Evolutionary conservation across 2,329 filamentous ascomycete genomes (phyloP).

Genomic region (Calonectria henricotiae): DNA sequence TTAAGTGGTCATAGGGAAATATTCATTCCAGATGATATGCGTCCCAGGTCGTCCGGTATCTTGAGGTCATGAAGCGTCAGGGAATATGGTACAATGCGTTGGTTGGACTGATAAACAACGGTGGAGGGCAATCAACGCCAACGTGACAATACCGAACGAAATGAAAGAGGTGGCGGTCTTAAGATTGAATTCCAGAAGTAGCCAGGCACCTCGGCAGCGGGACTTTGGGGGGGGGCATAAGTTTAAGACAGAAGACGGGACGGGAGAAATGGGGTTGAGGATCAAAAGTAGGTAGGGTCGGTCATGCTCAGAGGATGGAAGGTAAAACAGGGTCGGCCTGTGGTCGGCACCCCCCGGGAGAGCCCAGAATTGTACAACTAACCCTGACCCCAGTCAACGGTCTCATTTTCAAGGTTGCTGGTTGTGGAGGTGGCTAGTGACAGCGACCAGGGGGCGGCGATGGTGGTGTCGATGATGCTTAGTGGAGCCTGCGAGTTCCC

Average conservation of each 20-base stretch:
- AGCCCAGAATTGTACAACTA: conserved; percentile 53
- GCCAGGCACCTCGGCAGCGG: conserved; percentile 42
- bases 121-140: conserved; percentile 36
- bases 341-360: conserved; percentile 44
- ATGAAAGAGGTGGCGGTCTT: conserved; percentile 29
- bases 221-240: conserved; percentile 39
- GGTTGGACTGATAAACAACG: conserved; percentile 10
- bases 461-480: conserved; percentile 53
- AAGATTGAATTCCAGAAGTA: conserved; percentile 36
- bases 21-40: conserved; percentile 30
- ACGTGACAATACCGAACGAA: conserved; percentile 26
- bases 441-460: conserved; percentile 51
- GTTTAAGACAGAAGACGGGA: conserved; percentile 39
- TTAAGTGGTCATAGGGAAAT: conserved; percentile 1
- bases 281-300: conserved; percentile 52
- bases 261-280: conserved; percentile 49
- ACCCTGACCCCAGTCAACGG: conserved; percentile 51
- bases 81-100: neutral
- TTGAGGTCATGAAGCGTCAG: conserved; percentile 25
- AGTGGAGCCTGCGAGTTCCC: conserved; percentile 50
- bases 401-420: conserved; percentile 53
- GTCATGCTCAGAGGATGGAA: conserved; percentile 46
- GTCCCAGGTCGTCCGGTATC: conserved; percentile 15
- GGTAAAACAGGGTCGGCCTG: conserved; percentile 44
- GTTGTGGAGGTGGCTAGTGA: conserved; percentile 56